A percentile compares a stretch with the other conserved stretches of the same genome.
Conservation (phyloP, 192 early-diverging fungal genomes). For the Backusella sp. region DNA sequence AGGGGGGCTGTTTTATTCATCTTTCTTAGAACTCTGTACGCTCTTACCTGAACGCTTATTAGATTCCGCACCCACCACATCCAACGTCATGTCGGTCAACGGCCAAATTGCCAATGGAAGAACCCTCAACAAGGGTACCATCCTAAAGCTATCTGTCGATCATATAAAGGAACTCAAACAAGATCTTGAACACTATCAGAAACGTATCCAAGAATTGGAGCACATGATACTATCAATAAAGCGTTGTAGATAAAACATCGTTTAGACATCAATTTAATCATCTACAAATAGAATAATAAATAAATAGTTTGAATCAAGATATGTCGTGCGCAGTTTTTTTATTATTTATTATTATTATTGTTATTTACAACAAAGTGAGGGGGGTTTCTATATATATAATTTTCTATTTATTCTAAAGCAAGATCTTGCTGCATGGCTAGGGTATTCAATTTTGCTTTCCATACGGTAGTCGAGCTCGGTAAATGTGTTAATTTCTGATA, state of each 20-base stretch:
- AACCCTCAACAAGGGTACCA: constrained; percentile 36
- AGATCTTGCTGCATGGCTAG: neutral
- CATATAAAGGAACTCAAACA: constrained; percentile 33
- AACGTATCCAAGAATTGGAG: constrained; percentile 26
- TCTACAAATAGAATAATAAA: constrained; percentile 10
- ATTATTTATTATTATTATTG: neutral
- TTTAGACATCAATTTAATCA: constrained; percentile 14
- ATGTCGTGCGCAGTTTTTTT: neutral
- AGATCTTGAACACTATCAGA: constrained; percentile 25
- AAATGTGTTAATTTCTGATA: neutral
- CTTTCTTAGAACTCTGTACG: constrained; percentile 23
- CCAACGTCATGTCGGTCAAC: constrained; percentile 24
- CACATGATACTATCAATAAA: constrained; percentile 18
- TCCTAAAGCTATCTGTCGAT: constrained; percentile 35
- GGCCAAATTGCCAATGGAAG: constrained; percentile 13
- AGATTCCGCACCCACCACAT: constrained; percentile 30
- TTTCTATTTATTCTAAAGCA: neutral
- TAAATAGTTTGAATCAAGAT: neutral
- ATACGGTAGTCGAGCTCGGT: constrained; percentile 5
- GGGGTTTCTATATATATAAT: neutral
- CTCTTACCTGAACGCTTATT: constrained; percentile 32
- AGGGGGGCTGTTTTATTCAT: too few species aligned
- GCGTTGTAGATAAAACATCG: constrained; percentile 1
- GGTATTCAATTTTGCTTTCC: constrained; percentile 4
- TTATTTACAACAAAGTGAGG: neutral